Conservation (phyloP, 2,329 filamentous ascomycete genomes). For the Clonostachys chloroleuca region DNA sequence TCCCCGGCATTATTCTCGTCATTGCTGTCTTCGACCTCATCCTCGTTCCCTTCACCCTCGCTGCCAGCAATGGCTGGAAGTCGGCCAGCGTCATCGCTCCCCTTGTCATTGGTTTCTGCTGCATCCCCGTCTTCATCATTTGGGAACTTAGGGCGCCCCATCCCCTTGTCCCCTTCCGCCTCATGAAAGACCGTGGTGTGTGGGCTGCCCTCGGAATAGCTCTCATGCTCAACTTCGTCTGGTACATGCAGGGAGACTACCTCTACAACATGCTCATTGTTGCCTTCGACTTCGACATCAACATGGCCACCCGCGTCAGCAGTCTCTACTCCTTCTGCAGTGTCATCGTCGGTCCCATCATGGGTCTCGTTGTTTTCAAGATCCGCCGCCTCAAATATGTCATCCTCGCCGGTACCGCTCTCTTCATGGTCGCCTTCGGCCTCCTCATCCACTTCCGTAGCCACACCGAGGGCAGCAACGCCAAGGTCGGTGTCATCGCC, state of each 20-base stretch:
- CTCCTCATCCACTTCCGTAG: constrained; percentile 62
- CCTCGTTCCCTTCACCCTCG: constrained; percentile 38
- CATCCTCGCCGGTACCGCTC: constrained; percentile 52
- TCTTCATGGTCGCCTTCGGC: constrained; percentile 63
- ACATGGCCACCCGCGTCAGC: constrained; percentile 51
- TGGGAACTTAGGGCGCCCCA: constrained; percentile 42
- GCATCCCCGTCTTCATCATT: constrained; percentile 44
- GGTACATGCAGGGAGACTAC: constrained; percentile 61
- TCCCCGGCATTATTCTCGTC: constrained; percentile 37
- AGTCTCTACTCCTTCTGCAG: constrained; percentile 55
- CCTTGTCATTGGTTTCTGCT: constrained; percentile 37
- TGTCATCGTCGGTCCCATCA: constrained; percentile 50
- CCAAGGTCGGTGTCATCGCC: constrained; percentile 53
- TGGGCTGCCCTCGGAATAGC: constrained; percentile 61
- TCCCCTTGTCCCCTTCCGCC: constrained; percentile 54
- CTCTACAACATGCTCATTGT: constrained; percentile 60
- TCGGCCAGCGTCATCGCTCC: constrained; percentile 33
- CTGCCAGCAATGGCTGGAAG: constrained; percentile 31
- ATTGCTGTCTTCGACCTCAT: constrained; percentile 41
- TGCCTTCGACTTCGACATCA: constrained; percentile 53
- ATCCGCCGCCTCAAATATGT: constrained; percentile 60
- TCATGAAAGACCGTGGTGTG: constrained; percentile 59
- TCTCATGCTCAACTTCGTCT: constrained; percentile 49
- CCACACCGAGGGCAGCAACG: constrained; percentile 20
- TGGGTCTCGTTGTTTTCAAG: constrained; percentile 52